phyloP scores from a whole-genome alignment of 306 rosid species.

The Rubus parviflorus region DNA sequence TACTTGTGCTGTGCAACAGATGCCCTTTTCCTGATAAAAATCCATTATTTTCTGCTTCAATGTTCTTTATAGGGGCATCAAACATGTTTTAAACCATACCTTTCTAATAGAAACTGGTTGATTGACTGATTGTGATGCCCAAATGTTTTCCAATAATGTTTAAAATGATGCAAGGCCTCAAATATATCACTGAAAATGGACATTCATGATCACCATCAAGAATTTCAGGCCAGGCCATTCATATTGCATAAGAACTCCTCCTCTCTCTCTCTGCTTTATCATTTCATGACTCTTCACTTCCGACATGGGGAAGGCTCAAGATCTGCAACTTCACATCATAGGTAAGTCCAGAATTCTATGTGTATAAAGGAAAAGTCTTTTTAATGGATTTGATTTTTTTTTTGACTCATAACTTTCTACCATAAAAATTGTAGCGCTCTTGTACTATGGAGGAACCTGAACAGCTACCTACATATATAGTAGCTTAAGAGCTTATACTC shows the following conservation, averaged over 20 bases:
- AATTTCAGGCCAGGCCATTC: background rate
- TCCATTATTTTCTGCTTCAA: background rate
- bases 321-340: slow-evolving; percentile 14
- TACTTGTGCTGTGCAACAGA: background rate
- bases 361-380: background rate
- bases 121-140: too few species aligned
- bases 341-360: slow-evolving; percentile 5
- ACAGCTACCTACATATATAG: too few species aligned
- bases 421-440: background rate
- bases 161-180: background rate
- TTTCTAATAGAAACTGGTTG: background rate
- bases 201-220: background rate
- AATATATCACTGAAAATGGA: background rate
- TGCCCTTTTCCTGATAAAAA: background rate
- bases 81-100: background rate
- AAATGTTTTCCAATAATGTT: background rate
- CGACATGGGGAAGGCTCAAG: slow-evolving; percentile 15
- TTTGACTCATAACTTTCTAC: background rate
- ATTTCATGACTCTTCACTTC: slow-evolving; percentile 4
- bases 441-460: background rate
- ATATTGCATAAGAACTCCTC: background rate
- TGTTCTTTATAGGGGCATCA: background rate
- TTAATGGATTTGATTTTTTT: background rate
- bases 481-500: too few species aligned
- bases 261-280: background rate